These are phyloP conservation scores for Tuber indicum DNA, from an alignment of 495 filamentous ascomycete species.

Conservation along the genomic window DNA sequence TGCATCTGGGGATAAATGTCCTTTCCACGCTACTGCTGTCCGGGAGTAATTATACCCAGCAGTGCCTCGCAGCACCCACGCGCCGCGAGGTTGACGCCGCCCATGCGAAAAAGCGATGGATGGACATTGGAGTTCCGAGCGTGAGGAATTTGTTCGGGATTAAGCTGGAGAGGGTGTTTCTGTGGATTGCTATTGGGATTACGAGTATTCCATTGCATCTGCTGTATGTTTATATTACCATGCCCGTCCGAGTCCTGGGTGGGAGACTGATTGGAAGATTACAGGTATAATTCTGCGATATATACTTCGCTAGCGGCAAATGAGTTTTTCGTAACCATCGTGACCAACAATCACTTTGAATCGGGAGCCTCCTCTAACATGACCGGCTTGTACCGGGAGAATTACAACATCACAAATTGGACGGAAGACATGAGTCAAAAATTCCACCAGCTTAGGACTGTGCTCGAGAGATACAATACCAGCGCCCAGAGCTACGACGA, in stretches of 20 bases:
- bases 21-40: background rate
- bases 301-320: slow-evolving; percentile 24
- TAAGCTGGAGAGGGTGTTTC: background rate
- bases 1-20: slow-evolving; percentile 3
- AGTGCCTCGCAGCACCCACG: slow-evolving; percentile 13
- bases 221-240: background rate
- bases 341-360: slow-evolving; percentile 1
- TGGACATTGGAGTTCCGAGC: slow-evolving; percentile 16
- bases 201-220: slow-evolving; percentile 9
- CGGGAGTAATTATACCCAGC: slow-evolving; percentile 16
- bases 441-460: background rate
- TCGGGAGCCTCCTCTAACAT: background rate
- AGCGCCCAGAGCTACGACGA: background rate
- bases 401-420: background rate
- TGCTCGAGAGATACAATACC: background rate
- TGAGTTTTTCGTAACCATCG: background rate
- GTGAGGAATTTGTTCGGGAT: slow-evolving; percentile 12
- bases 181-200: slow-evolving; percentile 9
- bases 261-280: background rate
- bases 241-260: background rate
- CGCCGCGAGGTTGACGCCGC: slow-evolving; percentile 11
- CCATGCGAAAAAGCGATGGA: slow-evolving; percentile 12
- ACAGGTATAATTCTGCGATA: slow-evolving; percentile 38
- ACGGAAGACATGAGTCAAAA: background rate
- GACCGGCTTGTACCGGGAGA: background rate